A percentile compares a stretch with the other conserved stretches of the same genome.
Evolutionary conservation across 108 stramenopile species (phyloP).

Genomic region (Nitzschia sp.): DNA sequence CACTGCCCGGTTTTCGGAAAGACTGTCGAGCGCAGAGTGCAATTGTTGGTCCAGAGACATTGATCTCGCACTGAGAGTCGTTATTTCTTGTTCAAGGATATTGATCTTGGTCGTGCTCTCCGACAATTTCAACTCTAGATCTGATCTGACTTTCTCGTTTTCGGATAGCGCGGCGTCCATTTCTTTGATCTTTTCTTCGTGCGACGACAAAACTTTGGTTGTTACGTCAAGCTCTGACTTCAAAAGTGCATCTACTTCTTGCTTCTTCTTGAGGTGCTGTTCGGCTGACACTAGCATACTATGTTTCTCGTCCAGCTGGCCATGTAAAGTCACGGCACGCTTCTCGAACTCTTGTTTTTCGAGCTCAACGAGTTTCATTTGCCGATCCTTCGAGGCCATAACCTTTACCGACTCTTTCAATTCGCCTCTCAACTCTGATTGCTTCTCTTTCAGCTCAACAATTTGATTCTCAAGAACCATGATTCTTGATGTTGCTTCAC

Average conservation of each 20-base stretch:
- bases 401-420: not conserved
- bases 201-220: not conserved
- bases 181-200: conserved; percentile 13
- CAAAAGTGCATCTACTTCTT: not conserved
- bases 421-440: not conserved
- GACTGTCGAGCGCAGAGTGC: not conserved
- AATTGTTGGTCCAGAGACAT: not conserved
- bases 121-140: conserved; percentile 3
- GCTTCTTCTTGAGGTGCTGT: not conserved
- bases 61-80: not conserved
- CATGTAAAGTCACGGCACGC: not conserved
- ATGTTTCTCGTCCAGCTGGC: not conserved
- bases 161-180: conserved; percentile 7
- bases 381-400: not conserved
- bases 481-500: conserved; percentile 7
- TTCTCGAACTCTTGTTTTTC: not conserved
- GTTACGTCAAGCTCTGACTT: conserved; percentile 10
- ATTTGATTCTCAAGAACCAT: conserved; percentile 16
- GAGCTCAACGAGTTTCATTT: not conserved
- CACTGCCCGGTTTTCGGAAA: not conserved
- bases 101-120: not conserved
- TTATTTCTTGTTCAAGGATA: conserved; percentile 8
- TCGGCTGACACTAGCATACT: not conserved
- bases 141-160: not conserved
- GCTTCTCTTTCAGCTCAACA: conserved; percentile 8